Conservation (phyloP, 2,329 filamentous ascomycete genomes). For the Paecilomyces formosus region DNA sequence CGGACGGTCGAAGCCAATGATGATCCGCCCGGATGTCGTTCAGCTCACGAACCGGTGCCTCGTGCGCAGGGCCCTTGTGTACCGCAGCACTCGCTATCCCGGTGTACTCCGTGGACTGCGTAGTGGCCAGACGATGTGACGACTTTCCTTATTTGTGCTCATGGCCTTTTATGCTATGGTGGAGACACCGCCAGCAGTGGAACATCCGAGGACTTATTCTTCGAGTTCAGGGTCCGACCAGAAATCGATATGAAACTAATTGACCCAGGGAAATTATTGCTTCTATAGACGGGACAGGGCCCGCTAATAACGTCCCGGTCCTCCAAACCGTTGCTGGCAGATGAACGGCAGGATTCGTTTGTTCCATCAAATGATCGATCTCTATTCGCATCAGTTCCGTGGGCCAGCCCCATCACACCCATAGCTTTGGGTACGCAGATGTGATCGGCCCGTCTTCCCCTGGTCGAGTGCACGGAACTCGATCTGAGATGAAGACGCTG, state of each 20-base stretch:
- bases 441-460: constrained; percentile 12
- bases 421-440: constrained; percentile 10
- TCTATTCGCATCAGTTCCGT: constrained; percentile 7
- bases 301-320: not conserved
- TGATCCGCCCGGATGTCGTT: not conserved
- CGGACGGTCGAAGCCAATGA: not conserved
- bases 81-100: not conserved
- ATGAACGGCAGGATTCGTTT: not conserved
- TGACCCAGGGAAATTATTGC: not conserved
- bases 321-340: not conserved
- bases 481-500: not conserved
- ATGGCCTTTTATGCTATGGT: not conserved
- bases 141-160: not conserved
- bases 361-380: not conserved
- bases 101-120: not conserved
- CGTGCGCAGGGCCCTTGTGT: not conserved
- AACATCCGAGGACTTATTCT: not conserved
- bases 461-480: constrained; percentile 9
- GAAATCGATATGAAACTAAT: not conserved
- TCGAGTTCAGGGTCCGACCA: not conserved
- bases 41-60: not conserved
- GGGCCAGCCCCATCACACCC: constrained; percentile 11
- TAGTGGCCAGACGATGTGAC: not conserved
- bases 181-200: not conserved
- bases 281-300: not conserved